Percentiles rank a stretch among this genome's conserved stretches.
Conservation (phyloP, 495 filamentous ascomycete genomes). For the Staphylotrichum tortipilum region DNA sequence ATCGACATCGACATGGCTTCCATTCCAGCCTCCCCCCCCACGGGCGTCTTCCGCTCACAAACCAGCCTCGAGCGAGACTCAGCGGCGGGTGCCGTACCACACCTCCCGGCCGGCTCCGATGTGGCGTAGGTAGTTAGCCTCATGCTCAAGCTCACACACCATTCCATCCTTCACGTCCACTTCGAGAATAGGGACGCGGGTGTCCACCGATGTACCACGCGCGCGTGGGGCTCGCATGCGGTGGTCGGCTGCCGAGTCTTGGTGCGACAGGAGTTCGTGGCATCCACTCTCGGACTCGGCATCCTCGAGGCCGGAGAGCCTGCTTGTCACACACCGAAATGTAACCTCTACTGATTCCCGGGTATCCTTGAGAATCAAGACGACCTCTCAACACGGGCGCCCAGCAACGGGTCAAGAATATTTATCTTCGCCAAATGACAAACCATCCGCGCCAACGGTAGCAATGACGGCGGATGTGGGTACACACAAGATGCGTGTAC, state of each 20-base stretch:
- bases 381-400: constrained; percentile 40
- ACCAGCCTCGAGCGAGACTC: neutral
- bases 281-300: neutral
- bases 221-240: too few relatives aligned
- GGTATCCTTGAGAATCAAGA: constrained; percentile 36
- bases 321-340: constrained; percentile 11
- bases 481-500: constrained; percentile 24
- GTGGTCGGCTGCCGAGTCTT: too few relatives aligned
- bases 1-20: too few relatives aligned
- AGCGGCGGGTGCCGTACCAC: neutral
- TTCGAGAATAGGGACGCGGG: too few relatives aligned
- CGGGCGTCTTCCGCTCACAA: too few relatives aligned
- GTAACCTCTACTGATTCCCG: constrained; percentile 46
- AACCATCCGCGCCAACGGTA: constrained; percentile 32
- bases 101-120: neutral
- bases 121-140: neutral
- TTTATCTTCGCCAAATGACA: constrained; percentile 36
- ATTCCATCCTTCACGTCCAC: too few relatives aligned
- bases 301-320: neutral
- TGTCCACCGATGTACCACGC: too few relatives aligned
- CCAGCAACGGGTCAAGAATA: constrained; percentile 38
- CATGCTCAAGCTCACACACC: neutral
- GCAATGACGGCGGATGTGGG: constrained; percentile 28
- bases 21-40: too few relatives aligned
- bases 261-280: neutral